Evolutionary conservation across 371 early-diverging fungal genomes (phyloP), one percentile per base, ranked within the genome.

Genomic region (Syncephalis plumigaleata): DNA sequence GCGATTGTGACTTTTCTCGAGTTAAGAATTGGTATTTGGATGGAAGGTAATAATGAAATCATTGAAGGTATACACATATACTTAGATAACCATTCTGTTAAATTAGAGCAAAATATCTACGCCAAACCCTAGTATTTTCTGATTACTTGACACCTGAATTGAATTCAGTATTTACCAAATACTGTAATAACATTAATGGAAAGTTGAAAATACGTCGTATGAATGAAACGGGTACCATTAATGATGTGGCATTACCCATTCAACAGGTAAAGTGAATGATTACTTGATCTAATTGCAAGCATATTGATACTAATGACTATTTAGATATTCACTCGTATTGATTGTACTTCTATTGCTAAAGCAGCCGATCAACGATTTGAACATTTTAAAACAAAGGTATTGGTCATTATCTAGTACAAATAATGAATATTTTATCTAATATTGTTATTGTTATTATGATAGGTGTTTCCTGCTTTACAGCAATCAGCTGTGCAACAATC

Each of bases 1-100:
- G 89, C 46, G 92, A 80, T 11, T 86, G 88, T 56, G 95, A 98
- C 64, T 93, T 95, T 65, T 91, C 93, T 0, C 73, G 98, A 36
- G 75, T 91, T 42, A 81, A 82, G 47, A 65, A 64, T 39, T 91
- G 84, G 81, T 82, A 75, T 48, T 66, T 95, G 22, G 95, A 95
- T 49, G 82, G 79, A 39, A 74, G 69, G 60, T 67, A 47, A 20
- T 8, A 37, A 5, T 31, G 22, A 7, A 31, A 31, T 11, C 31
- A 31, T 31, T 31, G 11, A 7, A 31, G 4, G n/a, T n/a, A n/a
- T n/a, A n/a, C n/a, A n/a, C n/a, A n/a, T n/a, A n/a, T n/a, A n/a
- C n/a, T n/a, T n/a, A n/a, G n/a, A n/a, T n/a, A n/a, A n/a, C n/a
- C n/a, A n/a, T n/a, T n/a, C n/a, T n/a, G n/a, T n/a, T n/a, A n/a